Evolutionary conservation across 2,329 filamentous ascomycete genomes (phyloP).

Genomic region (Ophiocordyceps australis): DNA sequence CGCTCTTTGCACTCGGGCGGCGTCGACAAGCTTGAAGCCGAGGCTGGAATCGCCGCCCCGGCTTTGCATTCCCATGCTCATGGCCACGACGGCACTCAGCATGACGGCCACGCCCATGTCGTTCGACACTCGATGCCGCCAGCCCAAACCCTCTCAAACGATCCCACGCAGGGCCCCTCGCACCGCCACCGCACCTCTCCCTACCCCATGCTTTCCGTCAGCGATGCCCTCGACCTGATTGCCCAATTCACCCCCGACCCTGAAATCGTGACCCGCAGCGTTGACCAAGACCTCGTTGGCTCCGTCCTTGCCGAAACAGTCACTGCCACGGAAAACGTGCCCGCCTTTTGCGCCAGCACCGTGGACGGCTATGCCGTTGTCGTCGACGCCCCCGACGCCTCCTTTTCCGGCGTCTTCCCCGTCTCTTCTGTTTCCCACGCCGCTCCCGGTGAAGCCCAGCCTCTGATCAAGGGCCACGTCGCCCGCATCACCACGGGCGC

Average conservation of each 20-base stretch:
- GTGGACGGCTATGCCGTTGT: constrained; percentile 91
- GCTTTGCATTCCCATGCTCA: constrained; percentile 16
- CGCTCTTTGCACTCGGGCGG: constrained; percentile 64
- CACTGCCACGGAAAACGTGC: constrained; percentile 62
- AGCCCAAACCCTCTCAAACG: constrained; percentile 38
- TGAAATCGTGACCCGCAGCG: constrained; percentile 33
- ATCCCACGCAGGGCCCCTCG: constrained; percentile 41
- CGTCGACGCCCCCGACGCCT: constrained; percentile 42
- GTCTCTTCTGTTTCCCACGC: constrained; percentile 81
- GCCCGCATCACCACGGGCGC: constrained; percentile 90
- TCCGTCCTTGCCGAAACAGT: constrained; percentile 73
- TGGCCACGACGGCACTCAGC: constrained; percentile 24
- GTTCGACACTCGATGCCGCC: constrained; percentile 55
- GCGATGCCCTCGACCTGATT: constrained; percentile 61
- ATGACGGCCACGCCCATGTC: constrained; percentile 38
- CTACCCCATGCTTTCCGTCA: constrained; percentile 79
- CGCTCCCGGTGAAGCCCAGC: constrained; percentile 45
- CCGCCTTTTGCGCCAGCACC: constrained; percentile 87
- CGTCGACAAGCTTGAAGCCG: constrained; percentile 64
- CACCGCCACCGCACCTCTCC: constrained; percentile 70
- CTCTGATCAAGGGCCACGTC: constrained; percentile 56
- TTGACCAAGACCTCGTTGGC: constrained; percentile 51
- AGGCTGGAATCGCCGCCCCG: constrained; percentile 46
- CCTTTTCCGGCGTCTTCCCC: constrained; percentile 64
- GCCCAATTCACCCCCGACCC: constrained; percentile 52